Conservation (phyloP, 805 yeast genomes). For the Diddensiella caesifluorescens region DNA sequence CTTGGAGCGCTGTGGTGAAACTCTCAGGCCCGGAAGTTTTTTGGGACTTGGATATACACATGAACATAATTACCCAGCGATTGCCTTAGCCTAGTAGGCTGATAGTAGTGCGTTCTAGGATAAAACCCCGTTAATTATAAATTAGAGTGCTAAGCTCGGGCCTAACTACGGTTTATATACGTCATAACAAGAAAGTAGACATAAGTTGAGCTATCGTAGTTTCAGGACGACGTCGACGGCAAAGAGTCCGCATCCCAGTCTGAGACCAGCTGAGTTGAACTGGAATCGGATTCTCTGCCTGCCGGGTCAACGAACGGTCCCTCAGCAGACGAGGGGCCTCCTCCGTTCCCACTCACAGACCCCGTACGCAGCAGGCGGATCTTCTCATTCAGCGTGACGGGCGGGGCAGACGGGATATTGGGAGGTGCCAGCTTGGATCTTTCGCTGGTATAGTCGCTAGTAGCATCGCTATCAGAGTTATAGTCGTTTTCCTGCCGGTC, state of each 20-base stretch:
- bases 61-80: too few relatives aligned
- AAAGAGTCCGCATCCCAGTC: conserved; percentile 2
- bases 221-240: conserved; percentile 1
- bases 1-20: too few relatives aligned
- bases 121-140: too few relatives aligned
- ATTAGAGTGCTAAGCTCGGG: too few relatives aligned
- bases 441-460: conserved; percentile 1
- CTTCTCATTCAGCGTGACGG: conserved; percentile 25
- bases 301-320: neutral
- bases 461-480: neutral
- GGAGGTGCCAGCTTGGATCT: conserved; percentile 8
- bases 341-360: conserved; percentile 18
- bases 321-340: neutral
- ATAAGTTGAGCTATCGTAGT: too few relatives aligned
- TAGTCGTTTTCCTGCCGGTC: conserved; percentile 2
- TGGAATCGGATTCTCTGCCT: neutral
- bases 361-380: conserved; percentile 25
- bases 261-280: neutral
- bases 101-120: too few relatives aligned
- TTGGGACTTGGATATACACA: too few relatives aligned
- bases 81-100: too few relatives aligned
- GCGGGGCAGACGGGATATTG: conserved; percentile 24
- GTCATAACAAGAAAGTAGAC: too few relatives aligned
- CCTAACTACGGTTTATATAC: too few relatives aligned
- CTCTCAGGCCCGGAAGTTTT: too few relatives aligned